Evolutionary conservation across 2,329 filamentous ascomycete species (phyloP), one percentile per base, ranked within the genome.

Genomic region (Alternaria brassicicola): DNA sequence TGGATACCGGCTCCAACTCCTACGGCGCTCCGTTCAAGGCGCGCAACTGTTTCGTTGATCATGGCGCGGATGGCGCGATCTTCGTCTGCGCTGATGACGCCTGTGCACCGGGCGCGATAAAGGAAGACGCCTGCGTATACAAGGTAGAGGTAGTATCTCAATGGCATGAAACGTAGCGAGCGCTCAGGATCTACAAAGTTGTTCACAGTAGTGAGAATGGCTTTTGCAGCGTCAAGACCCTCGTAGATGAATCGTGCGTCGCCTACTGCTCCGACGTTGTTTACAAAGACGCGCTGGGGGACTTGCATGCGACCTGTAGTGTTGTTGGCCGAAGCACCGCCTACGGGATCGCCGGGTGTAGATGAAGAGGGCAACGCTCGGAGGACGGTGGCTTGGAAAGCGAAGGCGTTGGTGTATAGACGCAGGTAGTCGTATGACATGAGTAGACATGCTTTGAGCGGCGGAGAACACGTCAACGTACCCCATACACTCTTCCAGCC

Each of bases 351-450:
- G 17, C 59, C 47, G 7, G 68, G 47, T 23, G 59, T 43, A 8
- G 66, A 61, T 7, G 66, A 64, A 25, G 73, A 62, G 6, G 79
- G 78, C 0, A 81, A 64, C 13, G 79, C 79, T 30, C 80, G 77
- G 23, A 81, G 78, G 21, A 85, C 86, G 1, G 88, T 89, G 3
- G 89, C 89, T 70, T 92, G 89, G 64, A 91, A 91, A 1, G 89
- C 89, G 69, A 91, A 92, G 0, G 89, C 89, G 57, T 90, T 91
- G 48, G 89, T 89, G 72, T 92, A 92, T 1, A 92, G 81, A 6
- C 89, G 83, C 2, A 92, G 78, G 68, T 91, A 92, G 65, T 91
- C 88, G 68, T 90, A 91, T 0, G 88, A 89, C 68, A 92, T 82
- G 23, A 90, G 80, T 2, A 92, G 76, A 5, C 85, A 89, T 3